Conservation (phyloP, 441 rosid genomes). For the Syzygium syzygioides region DNA sequence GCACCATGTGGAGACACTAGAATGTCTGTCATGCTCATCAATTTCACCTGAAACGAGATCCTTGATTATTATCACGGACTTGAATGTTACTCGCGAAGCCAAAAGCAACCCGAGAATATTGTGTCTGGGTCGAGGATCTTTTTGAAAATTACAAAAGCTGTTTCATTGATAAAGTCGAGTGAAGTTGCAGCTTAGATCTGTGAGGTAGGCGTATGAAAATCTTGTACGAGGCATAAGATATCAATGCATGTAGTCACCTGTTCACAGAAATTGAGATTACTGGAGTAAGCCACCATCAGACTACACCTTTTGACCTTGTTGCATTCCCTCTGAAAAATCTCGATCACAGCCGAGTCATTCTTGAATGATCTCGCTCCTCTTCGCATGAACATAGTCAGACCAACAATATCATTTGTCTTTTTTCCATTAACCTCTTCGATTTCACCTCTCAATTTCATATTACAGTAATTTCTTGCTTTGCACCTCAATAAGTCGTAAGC, state of each 20-base stretch:
- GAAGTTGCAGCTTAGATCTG: background rate
- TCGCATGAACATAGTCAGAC: conserved; percentile 59
- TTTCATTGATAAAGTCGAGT: background rate
- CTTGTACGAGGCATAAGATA: background rate
- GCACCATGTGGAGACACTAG: conserved; percentile 59
- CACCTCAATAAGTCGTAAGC: conserved; percentile 51
- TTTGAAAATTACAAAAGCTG: background rate
- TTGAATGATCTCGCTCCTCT: conserved; percentile 61
- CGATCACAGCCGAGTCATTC: conserved; percentile 38
- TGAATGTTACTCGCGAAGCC: background rate
- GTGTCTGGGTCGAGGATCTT: background rate
- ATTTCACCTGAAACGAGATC: conserved; percentile 29
- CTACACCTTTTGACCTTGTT: conserved; percentile 41
- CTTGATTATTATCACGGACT: background rate
- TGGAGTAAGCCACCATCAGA: conserved; percentile 46
- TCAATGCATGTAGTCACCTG: conserved; percentile 29
- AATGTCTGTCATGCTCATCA: conserved; percentile 54
- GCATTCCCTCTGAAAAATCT: conserved; percentile 48
- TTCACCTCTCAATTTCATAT: conserved; percentile 20
- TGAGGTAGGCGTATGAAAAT: background rate
- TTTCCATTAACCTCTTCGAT: background rate
- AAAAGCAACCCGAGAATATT: background rate
- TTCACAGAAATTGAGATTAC: conserved; percentile 54
- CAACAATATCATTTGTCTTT: conserved; percentile 14
- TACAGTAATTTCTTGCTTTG: conserved; percentile 46